A percentile compares a stretch with the other conserved stretches of the same genome.
These are phyloP conservation scores for Darksidea phi DNA, from an alignment of 495 filamentous ascomycete species.

Conservation along the genomic window DNA sequence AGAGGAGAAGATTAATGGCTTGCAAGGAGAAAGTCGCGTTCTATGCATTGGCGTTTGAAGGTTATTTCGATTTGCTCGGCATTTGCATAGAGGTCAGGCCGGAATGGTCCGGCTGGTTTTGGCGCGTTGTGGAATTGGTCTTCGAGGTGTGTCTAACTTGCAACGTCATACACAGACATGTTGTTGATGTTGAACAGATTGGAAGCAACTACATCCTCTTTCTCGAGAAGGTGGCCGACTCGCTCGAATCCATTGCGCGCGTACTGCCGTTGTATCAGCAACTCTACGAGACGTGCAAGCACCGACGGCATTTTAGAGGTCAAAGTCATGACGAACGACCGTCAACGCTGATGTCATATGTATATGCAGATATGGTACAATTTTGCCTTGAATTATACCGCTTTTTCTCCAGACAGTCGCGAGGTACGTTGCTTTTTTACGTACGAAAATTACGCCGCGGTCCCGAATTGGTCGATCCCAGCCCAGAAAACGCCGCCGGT, in stretches of 20 bases:
- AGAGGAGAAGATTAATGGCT: slow-evolving; percentile 12
- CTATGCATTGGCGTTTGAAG: slow-evolving; percentile 15
- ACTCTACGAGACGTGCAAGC: slow-evolving; percentile 14
- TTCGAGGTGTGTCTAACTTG: slow-evolving; percentile 16
- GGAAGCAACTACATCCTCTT: slow-evolving; percentile 24
- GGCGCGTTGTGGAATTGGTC: slow-evolving; percentile 12
- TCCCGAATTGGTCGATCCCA: background rate
- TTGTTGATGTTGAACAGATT: slow-evolving; percentile 13
- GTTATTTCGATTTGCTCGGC: slow-evolving; percentile 24
- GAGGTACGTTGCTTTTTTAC: slow-evolving; percentile 20
- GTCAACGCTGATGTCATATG: slow-evolving; percentile 22
- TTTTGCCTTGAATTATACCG: slow-evolving; percentile 26
- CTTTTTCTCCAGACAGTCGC: slow-evolving; percentile 19
- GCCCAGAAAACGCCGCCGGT: too few relatives aligned
- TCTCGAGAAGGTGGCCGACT: slow-evolving; percentile 23
- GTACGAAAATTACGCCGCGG: background rate
- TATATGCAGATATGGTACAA: slow-evolving; percentile 30
- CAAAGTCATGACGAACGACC: background rate
- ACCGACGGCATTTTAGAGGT: background rate
- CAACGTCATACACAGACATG: too few relatives aligned
- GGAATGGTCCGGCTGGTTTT: slow-evolving; percentile 27
- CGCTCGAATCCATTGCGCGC: slow-evolving; percentile 20
- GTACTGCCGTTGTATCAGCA: slow-evolving; percentile 23
- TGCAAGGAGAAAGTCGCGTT: slow-evolving; percentile 15
- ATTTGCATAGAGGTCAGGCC: slow-evolving; percentile 13